Evolutionary conservation across 202 grass and related monocot genomes (phyloP), one percentile per base, ranked within the genome.

Genomic region (Sporobolus alterniflorus): DNA sequence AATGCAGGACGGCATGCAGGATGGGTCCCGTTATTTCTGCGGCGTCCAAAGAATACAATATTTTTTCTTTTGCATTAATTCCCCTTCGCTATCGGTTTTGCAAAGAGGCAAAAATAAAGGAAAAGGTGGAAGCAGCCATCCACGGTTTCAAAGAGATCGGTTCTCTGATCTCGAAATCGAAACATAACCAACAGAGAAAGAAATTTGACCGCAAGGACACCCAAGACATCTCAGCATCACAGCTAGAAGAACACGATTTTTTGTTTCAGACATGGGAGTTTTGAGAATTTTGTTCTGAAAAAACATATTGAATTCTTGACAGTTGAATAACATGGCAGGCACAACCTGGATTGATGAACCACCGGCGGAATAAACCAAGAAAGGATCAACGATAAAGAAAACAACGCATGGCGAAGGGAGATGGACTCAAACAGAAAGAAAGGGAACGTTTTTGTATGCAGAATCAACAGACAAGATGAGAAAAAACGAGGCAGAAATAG

Each of bases 11-110:
- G 73, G 75, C 80, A 87, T 80, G 80, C 80, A 71, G 36, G 39
- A 65, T 61, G 80, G 89, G 84, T 6, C 84, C 88, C 89, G 44
- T 14, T 42, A 21, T 46, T n/a, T 41, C 70, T 48, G 39, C 56
- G 64, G 56, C 64, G 40, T 39, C 44, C 34, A 65, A 86, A 87
- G 76, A 76, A 84, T 65, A 71, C n/a, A 47, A 46, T 20, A 30
- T 70, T 40, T 90, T 66, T 87, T 69, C 29, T 70, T 59, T 52
- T 56, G 84, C 84, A 87, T 87, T 87, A 43, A 91, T 76, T 84
- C 87, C 70, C 88, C 69, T 75, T 80, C 46, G 44, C 71, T 84
- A 84, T 80, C 70, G 14, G 89, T 76, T 81, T n/a, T 60, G 54
- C 75, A 28, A 76, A 64, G 54, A 28, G 71, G 70, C 52, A 66